Evolutionary conservation across 352 stramenopile genomes (phyloP), one percentile per base, ranked within the genome.

Genomic region (Thalassiosira hispida): DNA sequence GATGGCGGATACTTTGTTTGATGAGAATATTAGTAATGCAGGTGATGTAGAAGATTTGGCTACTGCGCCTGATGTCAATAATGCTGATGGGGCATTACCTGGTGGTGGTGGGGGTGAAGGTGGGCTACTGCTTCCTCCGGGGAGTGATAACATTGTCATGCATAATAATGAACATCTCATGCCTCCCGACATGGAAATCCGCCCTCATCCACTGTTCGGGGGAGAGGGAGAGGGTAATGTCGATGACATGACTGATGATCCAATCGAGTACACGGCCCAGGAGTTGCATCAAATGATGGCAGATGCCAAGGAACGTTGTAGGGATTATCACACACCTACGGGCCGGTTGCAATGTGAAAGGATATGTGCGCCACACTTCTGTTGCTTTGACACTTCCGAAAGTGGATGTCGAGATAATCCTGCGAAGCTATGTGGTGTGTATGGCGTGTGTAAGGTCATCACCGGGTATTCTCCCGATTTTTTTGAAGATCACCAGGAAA

Each of bases 211-310:
- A 3, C n/a, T n/a, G n/a, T n/a, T n/a, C n/a, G n/a, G n/a, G n/a
- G n/a, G n/a, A n/a, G n/a, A n/a, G n/a, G n/a, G n/a, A n/a, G n/a
- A n/a, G n/a, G n/a, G n/a, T n/a, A n/a, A n/a, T n/a, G n/a, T n/a
- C n/a, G n/a, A n/a, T n/a, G n/a, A n/a, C n/a, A 0, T 6, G 52
- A 12, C 35, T 22, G 14, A 40, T 63, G 31, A 2, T 14, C 8
- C n/a, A n/a, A n/a, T n/a, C n/a, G n/a, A 65, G n/a, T 64, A 56
- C 51, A 56, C 47, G 7, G 18, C 5, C 14, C 2, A 73, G 16
- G 65, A 73, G 35, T 38, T 73, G 52, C 46, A 27, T 18, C 20
- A 73, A 31, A 73, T 73, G 2, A 64, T 53, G 33, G 49, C 52
- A 8, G 49, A 65, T 40, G 49, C 55, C 35, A 29, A 64, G 29